Evolutionary conservation across 805 yeast genomes (phyloP).

Genomic region (Kuraishia floccosa): DNA sequence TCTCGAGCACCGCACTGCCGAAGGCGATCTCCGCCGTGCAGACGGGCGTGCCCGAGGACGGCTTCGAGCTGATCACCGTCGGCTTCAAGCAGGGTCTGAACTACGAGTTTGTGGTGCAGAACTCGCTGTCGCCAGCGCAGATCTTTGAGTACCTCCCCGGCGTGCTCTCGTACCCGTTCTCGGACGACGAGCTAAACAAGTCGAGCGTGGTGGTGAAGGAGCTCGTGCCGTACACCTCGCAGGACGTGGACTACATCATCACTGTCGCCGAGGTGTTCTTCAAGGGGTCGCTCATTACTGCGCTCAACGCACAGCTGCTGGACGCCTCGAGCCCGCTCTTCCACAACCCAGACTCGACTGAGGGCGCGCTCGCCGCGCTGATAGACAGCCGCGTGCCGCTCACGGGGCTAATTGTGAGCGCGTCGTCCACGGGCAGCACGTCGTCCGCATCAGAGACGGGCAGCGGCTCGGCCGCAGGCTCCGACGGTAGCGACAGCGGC

Average conservation of each 20-base stretch:
- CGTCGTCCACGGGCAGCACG: conserved; percentile 5
- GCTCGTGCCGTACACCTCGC: conserved; percentile 64
- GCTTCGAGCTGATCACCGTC: conserved; percentile 49
- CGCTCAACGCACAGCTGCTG: conserved; percentile 37
- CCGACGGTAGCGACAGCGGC: no score
- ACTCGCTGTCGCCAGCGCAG: conserved; percentile 72
- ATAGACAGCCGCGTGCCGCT: conserved; percentile 66
- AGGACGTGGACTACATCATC: conserved; percentile 49
- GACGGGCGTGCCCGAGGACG: conserved; percentile 30
- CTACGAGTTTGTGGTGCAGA: conserved; percentile 71
- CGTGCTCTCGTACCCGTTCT: conserved; percentile 54
- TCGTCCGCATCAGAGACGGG: conserved; percentile 7
- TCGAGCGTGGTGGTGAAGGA: conserved; percentile 47
- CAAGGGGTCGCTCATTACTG: conserved; percentile 40
- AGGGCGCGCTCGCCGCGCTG: conserved; percentile 45
- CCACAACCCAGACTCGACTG: conserved; percentile 42
- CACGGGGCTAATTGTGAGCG: conserved; percentile 24
- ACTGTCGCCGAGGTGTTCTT: conserved; percentile 86
- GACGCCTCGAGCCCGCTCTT: conserved; percentile 49
- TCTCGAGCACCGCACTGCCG: conserved; percentile 48
- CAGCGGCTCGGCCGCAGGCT: conserved; percentile 5
- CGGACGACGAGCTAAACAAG: conserved; percentile 10
- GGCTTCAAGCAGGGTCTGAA: conserved; percentile 75
- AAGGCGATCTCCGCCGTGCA: conserved; percentile 63
- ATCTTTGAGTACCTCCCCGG: conserved; percentile 77